These are phyloP conservation scores for Lactarius evosmus DNA, from an alignment of 768 basidiomycete species.

Conservation along the genomic window DNA sequence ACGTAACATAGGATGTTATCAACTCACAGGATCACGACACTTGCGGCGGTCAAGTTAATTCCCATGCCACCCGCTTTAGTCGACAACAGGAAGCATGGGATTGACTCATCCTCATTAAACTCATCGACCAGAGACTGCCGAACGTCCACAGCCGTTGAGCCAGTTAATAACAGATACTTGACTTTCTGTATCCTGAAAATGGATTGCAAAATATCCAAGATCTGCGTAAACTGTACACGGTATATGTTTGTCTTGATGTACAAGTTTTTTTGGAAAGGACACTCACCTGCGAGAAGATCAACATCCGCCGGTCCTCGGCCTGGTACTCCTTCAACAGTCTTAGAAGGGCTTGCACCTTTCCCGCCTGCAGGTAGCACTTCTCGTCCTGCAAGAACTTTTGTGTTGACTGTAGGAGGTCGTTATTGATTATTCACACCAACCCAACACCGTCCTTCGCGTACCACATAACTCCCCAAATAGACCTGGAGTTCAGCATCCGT, in stretches of 20 bases:
- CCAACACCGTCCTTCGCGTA: conserved; percentile 35
- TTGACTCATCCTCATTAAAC: conserved; percentile 82
- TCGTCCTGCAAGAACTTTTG: conserved; percentile 72
- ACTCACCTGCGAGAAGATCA: conserved; percentile 91
- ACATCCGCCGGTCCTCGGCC: conserved; percentile 68
- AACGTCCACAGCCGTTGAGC: conserved; percentile 89
- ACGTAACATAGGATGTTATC: conserved; percentile 7
- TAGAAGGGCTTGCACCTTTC: conserved; percentile 77
- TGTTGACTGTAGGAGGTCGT: conserved; percentile 49
- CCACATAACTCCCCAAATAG: conserved; percentile 85
- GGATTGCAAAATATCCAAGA: conserved; percentile 87
- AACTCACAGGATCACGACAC: conserved; percentile 85
- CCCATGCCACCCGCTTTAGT: conserved; percentile 96
- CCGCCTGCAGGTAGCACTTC: conserved; percentile 78
- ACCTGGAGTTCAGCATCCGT: conserved; percentile 92
- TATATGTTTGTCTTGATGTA: background rate
- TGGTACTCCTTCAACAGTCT: conserved; percentile 66
- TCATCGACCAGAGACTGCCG: conserved; percentile 94
- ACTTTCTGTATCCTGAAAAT: conserved; percentile 69
- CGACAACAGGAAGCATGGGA: conserved; percentile 85
- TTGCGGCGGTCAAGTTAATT: conserved; percentile 94
- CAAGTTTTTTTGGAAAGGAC: background rate
- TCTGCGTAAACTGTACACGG: conserved; percentile 78
- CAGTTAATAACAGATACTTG: conserved; percentile 83
- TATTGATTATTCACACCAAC: background rate